A percentile compares a stretch with the other conserved stretches of the same genome.
Evolutionary conservation across 2,329 filamentous ascomycete genomes (phyloP).

Genomic region (Dryadomyces quercus-mongolicae): DNA sequence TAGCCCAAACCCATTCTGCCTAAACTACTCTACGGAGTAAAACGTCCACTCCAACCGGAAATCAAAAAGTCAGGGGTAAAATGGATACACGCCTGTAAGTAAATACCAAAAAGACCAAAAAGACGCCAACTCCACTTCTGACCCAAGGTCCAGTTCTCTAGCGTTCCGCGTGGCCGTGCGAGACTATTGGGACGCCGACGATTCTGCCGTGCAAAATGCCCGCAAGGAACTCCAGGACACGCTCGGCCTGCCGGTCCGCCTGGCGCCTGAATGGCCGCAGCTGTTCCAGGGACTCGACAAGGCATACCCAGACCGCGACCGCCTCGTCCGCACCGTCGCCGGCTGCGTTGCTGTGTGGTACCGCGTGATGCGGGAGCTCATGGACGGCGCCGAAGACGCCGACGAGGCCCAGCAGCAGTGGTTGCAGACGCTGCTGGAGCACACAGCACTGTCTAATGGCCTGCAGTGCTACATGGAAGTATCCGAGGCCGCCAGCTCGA

Average conservation of each 20-base stretch:
- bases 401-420: conserved; percentile 22
- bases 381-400: conserved; percentile 13
- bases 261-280: conserved; percentile 31
- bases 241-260: conserved; percentile 26
- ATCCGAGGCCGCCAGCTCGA: conserved; percentile 16
- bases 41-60: background rate
- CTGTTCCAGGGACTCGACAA: conserved; percentile 24
- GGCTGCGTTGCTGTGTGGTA: conserved; percentile 26
- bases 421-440: conserved; percentile 29
- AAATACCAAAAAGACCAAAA: too few species aligned
- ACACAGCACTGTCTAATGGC: conserved; percentile 9
- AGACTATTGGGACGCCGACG: conserved; percentile 27
- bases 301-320: conserved; percentile 26
- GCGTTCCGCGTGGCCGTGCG: conserved; percentile 29
- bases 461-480: conserved; percentile 24
- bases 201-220: conserved; percentile 20
- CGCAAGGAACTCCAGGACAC: conserved; percentile 19
- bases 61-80: background rate
- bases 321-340: conserved; percentile 25
- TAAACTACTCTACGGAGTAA: too few species aligned
- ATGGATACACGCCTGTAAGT: background rate
- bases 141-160: conserved; percentile 22
- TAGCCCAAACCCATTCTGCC: too few species aligned
- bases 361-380: conserved; percentile 24
- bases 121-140: background rate